Evolutionary conservation across 306 rosid genomes (phyloP).

Genomic region (Vicia faba): DNA sequence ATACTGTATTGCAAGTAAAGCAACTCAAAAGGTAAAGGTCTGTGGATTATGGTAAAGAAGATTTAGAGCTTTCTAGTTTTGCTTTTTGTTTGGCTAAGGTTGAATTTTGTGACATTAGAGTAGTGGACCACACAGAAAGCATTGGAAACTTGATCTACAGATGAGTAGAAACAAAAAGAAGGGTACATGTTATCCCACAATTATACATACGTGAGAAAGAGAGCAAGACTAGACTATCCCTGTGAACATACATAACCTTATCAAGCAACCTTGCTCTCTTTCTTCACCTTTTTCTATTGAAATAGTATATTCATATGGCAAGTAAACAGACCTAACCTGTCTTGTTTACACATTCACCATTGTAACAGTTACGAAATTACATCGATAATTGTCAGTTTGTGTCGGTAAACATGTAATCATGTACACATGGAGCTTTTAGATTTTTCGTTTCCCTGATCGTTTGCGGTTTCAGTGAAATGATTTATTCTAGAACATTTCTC

Average conservation of each 20-base stretch:
- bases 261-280: slow-evolving; percentile 15
- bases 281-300: not conserved
- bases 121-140: slow-evolving; percentile 27
- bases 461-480: slow-evolving; percentile 7
- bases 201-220: not conserved
- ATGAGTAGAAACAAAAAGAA: not conserved
- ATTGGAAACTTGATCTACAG: slow-evolving; percentile 11
- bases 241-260: not conserved
- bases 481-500: slow-evolving; percentile 32
- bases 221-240: slow-evolving; percentile 1
- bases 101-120: slow-evolving; percentile 25
- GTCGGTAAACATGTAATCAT: not conserved
- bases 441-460: not conserved
- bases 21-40: slow-evolving; percentile 44
- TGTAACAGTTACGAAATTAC: not conserved
- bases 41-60: not conserved
- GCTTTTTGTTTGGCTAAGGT: slow-evolving; percentile 23
- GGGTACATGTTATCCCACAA: slow-evolving; percentile 9
- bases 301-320: not conserved
- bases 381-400: not conserved
- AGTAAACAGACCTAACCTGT: not conserved
- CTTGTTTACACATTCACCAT: not conserved
- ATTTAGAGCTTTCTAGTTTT: slow-evolving; percentile 29
- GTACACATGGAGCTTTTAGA: not conserved
- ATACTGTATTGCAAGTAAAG: slow-evolving; percentile 77